Evolutionary conservation across 176 grass and related monocot genomes (phyloP), one percentile per base, ranked within the genome.

Genomic region (Oryza glumipatula): DNA sequence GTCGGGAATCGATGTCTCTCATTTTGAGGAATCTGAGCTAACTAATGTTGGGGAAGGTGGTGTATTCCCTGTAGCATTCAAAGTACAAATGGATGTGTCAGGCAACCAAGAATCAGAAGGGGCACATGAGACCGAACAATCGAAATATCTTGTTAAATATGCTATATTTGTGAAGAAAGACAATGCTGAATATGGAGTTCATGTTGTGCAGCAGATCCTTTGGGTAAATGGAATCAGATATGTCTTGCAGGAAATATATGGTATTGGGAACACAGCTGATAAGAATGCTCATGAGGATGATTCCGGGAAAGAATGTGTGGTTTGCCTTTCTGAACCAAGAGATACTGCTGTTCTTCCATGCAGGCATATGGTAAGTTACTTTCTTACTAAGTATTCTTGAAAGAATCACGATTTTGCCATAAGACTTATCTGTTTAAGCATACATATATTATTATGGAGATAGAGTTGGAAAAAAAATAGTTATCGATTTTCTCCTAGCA

Each of bases 171-270:
- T 86, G 79, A 90, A 83, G 78, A 90, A 85, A 88, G 84, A 79
- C 9, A 69, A 80, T 30, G 76, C 71, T 22, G 70, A 79, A 41
- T 93, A 86, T 77, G 78, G 81, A 75, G 28, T 86, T 9, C 82
- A 47, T 30, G 65, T 88, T 38, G 79, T 83, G 72, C 72, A 90
- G 64, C 91, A 93, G 82, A 88, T 90, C 46, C 74, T 93, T 14
- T 88, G 88, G 88, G 74, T 93, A 38, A 86, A 90, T 86, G 69
- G 83, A 67, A 88, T 49, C 36, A 90, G 85, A 82, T 93, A 90
- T 86, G 91, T 88, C 72, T 72, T 93, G 85, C 88, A 90, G 44
- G 91, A 93, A 67, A 93, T 93, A 44, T 90, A 90, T 67, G 88
- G 91, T 68, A 90, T 88, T 66, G 85, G 85, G 45, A 88, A 81